Evolutionary conservation across 495 filamentous ascomycete genomes (phyloP), one percentile per base, ranked within the genome.

Genomic region (Neurospora pannonica): DNA sequence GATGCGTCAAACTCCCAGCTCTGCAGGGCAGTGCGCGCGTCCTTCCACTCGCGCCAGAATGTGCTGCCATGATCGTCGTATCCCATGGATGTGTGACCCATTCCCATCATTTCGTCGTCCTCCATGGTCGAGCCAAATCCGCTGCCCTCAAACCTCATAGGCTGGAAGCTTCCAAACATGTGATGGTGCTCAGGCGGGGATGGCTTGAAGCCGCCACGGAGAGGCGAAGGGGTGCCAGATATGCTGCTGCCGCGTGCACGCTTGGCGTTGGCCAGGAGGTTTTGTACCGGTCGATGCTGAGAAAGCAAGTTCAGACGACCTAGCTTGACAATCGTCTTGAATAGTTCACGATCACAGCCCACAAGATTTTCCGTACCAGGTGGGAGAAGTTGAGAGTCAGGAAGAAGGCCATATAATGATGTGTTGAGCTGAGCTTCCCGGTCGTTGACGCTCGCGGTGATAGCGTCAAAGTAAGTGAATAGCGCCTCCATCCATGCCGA

Each of bases 391-490:
- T 90, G 89, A 82, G 93, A 92, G 72, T 94, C 92, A 31, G 93
- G 88, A 34, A 89, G 86, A 3, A 90, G 87, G 34, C 86, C 85
- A 39, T 90, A 89, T 77, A 86, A 85, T 21, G 82, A 87, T 17
- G 90, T 91, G 73, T 90, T 90, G 37, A 98, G 88, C 79, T 97
- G 93, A n/a, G 92, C 89, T 80, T 97, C 95, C 73, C 95, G 90
- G 79, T 97, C 93, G 77, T 98, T 97, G 74, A 97, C 92, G 70
- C 92, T 94, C 37, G 93, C 93, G 0, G 93, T 94, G 84, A 97
- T 92, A n/a, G 94, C 94, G 80, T 97, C 95, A 76, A 97, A 94
- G 89, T 94, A 97, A 19, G 94, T 96, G 79, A 98, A 98, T 79
- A 97, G 90, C n/a, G 93, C 91, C 74, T 97, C 94, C 85, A 97